Conservation (phyloP, 1,284 basidiomycete genomes). For the Tilletia caries region DNA sequence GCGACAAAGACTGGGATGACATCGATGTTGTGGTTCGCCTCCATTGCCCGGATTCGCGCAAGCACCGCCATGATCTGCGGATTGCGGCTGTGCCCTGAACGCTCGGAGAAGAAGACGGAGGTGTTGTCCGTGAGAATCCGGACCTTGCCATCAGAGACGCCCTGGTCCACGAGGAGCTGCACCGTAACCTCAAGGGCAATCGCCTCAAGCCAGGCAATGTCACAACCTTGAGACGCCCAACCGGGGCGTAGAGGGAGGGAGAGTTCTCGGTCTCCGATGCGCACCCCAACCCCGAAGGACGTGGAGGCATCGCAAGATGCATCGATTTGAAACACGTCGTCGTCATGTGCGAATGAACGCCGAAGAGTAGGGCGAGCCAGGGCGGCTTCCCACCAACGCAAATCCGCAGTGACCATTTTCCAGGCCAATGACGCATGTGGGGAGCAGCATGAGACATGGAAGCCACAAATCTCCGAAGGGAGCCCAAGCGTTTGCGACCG, state of each 20-base stretch:
- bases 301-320: not conserved
- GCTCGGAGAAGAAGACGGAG: not conserved
- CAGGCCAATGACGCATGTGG: not conserved
- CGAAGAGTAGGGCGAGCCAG: not conserved
- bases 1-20: not conserved
- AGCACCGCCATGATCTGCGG: not conserved
- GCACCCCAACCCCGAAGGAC: not conserved
- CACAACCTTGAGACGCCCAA: not conserved
- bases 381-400: not conserved
- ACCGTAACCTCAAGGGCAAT: not conserved
- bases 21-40: not conserved
- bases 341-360: not conserved
- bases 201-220: not conserved
- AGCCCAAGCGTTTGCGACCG: not conserved
- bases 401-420: not conserved
- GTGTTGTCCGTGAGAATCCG: not conserved
- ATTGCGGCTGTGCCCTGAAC: not conserved
- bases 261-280: not conserved
- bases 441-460: not conserved
- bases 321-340: not conserved
- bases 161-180: not conserved
- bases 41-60: not conserved
- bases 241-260: not conserved
- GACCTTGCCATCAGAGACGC: not conserved
- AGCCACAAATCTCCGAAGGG: not conserved